Base-by-base conservation (phyloP, 306 rosid genomes). In the Malus orientalis region DNA sequence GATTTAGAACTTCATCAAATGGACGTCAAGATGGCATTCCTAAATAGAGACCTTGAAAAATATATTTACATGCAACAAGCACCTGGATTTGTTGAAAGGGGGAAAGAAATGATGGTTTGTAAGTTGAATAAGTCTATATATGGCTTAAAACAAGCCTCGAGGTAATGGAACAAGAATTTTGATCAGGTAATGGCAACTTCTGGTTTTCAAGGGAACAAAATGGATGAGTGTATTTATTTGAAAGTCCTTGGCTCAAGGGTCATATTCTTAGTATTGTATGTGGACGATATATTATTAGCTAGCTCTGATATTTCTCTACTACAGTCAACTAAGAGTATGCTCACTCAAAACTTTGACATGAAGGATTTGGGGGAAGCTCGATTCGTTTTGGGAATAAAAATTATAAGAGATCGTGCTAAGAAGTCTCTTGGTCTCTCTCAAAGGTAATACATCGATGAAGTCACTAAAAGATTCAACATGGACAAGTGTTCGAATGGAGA, bases 221-320 rank as follows among this genome's bases (percentile, higher is more conserved):
- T 53, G 8, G 58, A 53, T 53, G 58, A 53, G n/a, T 18, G 22
- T 3, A 53, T 53, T 53, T 53, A 53, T 18, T 0, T 53, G 2
- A 53, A 53, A 3, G 3, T 53, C 0, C 1, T 16, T 53, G 58
- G 4, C 1, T 0, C 10, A 0, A 53, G 18, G 1, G 3, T 0
- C 0, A 7, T 18, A 15, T 15, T 53, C n/a, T 19, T 53, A 53
- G 10, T 53, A 18, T 19, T 53, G 58, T 53, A 53, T 6, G 58
- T 53, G 11, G 58, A 53, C 0, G 58, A 53, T 2, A 53, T 53
- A 53, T 53, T 53, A 0, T 18, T 53, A 2, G n/a, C 58, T 0
- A 53, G 22, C 1, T 15, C 8, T 0, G n/a, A 7, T 53, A 15
- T 53, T 10, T 15, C 58, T 53, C 4, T 18, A 53, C 58, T 18